Evolutionary conservation across 2,329 filamentous ascomycete genomes (phyloP).

Genomic region (Penicillium sumatraense): DNA sequence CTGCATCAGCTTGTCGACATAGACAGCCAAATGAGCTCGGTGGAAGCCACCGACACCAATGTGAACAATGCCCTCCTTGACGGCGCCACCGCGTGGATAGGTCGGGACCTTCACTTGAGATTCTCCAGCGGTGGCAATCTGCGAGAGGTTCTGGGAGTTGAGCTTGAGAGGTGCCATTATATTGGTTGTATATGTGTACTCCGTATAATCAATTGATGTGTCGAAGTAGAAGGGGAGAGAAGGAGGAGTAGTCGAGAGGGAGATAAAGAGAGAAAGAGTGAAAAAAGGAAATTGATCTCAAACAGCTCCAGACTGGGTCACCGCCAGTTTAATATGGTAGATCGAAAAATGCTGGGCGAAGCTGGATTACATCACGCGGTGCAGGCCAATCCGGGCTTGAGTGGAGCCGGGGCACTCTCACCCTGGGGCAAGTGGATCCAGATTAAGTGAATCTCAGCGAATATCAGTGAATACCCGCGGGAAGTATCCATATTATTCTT

Average conservation of each 20-base stretch:
- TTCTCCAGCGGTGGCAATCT: conserved; percentile 37
- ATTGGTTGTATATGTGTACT: too few species aligned
- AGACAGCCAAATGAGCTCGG: conserved; percentile 59
- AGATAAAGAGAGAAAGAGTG: neutral
- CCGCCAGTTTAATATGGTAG: conserved; percentile 1
- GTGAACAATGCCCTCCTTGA: conserved; percentile 61
- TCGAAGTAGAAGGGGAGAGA: neutral
- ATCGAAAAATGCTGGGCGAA: neutral
- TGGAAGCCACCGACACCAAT: conserved; percentile 61
- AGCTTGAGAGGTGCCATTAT: conserved; percentile 46
- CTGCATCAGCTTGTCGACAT: conserved; percentile 55
- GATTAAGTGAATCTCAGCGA: too few species aligned
- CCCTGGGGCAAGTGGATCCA: conserved; percentile 3
- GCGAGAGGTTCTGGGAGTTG: conserved; percentile 43
- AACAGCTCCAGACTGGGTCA: neutral
- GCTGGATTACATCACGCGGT: conserved; percentile 3
- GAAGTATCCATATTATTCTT: conserved; percentile 1
- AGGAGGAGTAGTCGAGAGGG: too few species aligned
- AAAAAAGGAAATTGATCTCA: neutral
- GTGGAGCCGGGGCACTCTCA: conserved; percentile 3
- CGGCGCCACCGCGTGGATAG: conserved; percentile 48
- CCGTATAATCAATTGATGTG: conserved; percentile 27
- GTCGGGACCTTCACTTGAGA: conserved; percentile 44
- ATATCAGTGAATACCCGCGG: too few species aligned
- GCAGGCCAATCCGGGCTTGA: neutral